phyloP scores from a whole-genome alignment of 139 green algal species.

The Zygnema circumcarinatum region DNA sequence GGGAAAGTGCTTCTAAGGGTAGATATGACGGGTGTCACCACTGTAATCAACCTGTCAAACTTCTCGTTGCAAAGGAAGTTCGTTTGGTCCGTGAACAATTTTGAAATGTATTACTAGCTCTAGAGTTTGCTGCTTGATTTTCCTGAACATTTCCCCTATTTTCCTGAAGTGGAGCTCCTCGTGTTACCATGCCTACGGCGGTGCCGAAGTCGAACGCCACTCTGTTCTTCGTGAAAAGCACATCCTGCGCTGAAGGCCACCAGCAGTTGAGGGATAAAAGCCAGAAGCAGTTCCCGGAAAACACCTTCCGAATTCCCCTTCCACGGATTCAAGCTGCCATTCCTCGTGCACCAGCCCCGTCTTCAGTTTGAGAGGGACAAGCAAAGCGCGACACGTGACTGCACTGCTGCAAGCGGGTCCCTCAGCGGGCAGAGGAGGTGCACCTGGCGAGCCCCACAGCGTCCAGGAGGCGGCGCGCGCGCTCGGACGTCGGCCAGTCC shows the following conservation, averaged over 20 bases:
- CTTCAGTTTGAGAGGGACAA: not conserved
- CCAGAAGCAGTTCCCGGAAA: not conserved
- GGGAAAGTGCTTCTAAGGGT: not conserved
- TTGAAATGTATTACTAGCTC: not conserved
- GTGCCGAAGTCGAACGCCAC: not conserved
- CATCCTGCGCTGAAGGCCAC: not conserved
- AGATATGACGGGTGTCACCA: not conserved
- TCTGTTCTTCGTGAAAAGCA: not conserved
- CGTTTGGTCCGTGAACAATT: not conserved
- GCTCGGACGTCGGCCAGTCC: not conserved
- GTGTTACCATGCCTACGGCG: not conserved
- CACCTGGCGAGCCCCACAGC: not conserved
- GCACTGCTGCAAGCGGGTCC: not conserved
- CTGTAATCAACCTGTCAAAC: not conserved
- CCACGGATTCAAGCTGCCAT: not conserved
- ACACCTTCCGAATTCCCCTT: not conserved
- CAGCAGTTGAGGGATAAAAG: not conserved
- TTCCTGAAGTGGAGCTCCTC: not conserved
- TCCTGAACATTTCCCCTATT: too few species aligned
- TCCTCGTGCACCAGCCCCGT: not conserved
- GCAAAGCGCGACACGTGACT: not conserved
- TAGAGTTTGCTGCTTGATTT: not conserved
- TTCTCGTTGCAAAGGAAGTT: not conserved
- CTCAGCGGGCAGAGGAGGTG: not conserved
- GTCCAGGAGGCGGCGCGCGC: not conserved